These are phyloP conservation scores for Nakaseomyces sp. DNA, from an alignment of 1,139 yeast genomes.

Conservation along the genomic window DNA sequence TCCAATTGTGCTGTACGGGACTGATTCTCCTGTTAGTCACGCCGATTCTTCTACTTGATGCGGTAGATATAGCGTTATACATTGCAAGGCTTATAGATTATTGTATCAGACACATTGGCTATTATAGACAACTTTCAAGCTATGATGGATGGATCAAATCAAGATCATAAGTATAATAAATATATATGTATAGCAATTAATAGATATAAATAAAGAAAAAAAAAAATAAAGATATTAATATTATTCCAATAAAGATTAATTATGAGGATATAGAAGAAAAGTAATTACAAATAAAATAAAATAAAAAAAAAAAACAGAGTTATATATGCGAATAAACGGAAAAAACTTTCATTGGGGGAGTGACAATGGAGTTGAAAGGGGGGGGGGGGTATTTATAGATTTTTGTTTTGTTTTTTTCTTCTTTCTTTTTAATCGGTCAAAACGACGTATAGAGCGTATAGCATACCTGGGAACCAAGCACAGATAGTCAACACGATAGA, in stretches of 20 bases:
- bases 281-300: too few relatives aligned
- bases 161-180: not conserved
- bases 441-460: constrained; percentile 53
- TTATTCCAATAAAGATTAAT: not conserved
- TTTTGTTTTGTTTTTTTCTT: not conserved
- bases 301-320: too few relatives aligned
- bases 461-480: constrained; percentile 72
- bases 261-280: too few relatives aligned
- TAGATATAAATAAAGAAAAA: not conserved
- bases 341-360: too few relatives aligned
- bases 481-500: constrained; percentile 64
- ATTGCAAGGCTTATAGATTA: constrained; percentile 6
- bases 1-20: constrained; percentile 1
- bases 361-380: constrained; percentile 19
- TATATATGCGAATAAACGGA: too few relatives aligned
- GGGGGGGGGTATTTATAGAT: constrained; percentile 11
- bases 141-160: not conserved
- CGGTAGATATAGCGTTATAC: constrained; percentile 9
- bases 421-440: constrained; percentile 18
- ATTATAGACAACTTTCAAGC: not conserved
- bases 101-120: not conserved
- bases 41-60: constrained; percentile 10
- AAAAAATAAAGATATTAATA: not conserved
- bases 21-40: constrained; percentile 6
- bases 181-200: not conserved